These are phyloP conservation scores for Xylaria sp. DNA, from an alignment of 2,329 filamentous ascomycete genomes.

Conservation along the genomic window DNA sequence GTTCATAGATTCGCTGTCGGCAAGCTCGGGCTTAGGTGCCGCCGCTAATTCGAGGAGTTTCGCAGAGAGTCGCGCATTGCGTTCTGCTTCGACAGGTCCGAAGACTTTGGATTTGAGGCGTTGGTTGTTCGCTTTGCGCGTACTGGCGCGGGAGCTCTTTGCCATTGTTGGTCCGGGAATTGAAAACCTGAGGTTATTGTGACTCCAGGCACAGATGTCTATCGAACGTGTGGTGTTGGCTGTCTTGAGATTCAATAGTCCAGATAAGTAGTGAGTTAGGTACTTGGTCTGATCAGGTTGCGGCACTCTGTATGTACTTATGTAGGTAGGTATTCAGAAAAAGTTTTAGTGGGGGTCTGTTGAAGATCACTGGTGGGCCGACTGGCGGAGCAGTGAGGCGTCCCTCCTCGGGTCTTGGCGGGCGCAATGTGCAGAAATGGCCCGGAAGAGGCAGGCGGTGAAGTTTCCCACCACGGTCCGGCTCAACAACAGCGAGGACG, in stretches of 20 bases:
- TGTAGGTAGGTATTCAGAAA: neutral
- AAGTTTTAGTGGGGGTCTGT: conserved; percentile 38
- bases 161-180: conserved; percentile 70
- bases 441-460: conserved; percentile 37
- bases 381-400: neutral
- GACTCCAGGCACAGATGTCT: too few species aligned
- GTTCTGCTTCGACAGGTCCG: conserved; percentile 80
- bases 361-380: conserved; percentile 21
- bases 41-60: conserved; percentile 84
- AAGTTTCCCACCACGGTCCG: conserved; percentile 25
- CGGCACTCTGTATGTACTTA: too few species aligned
- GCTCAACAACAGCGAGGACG: conserved; percentile 31
- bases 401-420: conserved; percentile 7
- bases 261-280: neutral
- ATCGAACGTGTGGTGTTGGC: neutral
- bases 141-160: conserved; percentile 83
- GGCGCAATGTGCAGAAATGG: neutral
- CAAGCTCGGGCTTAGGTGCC: conserved; percentile 73
- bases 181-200: neutral
- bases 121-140: conserved; percentile 83
- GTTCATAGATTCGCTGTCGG: conserved; percentile 58
- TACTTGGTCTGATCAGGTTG: conserved; percentile 16
- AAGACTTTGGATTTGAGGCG: conserved; percentile 84
- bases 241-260: neutral
- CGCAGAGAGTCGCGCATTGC: conserved; percentile 83